A percentile compares a stretch with the other conserved stretches of the same genome.
These are phyloP conservation scores for Ophiosphaerella narmari DNA, from an alignment of 2,329 filamentous ascomycete genomes.

Conservation along the genomic window DNA sequence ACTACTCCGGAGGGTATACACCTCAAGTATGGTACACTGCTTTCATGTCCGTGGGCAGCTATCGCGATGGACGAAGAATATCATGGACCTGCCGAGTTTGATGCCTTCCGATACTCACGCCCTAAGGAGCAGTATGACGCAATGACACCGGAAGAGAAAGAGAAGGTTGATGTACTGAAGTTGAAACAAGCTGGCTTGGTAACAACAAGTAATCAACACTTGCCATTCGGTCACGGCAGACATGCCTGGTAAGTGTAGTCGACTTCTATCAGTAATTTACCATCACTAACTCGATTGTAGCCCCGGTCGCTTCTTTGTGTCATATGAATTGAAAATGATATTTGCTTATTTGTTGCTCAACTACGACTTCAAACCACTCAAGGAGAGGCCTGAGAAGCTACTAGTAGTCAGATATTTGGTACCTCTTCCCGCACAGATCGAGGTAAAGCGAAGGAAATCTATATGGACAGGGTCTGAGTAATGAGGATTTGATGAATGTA, in stretches of 20 bases:
- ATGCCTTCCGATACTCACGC: constrained; percentile 32
- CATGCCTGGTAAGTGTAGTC: constrained; percentile 47
- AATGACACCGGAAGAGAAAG: constrained; percentile 22
- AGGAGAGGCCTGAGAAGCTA: constrained; percentile 24
- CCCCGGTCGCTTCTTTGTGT: constrained; percentile 46
- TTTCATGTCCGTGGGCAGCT: constrained; percentile 24
- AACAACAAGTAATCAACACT: constrained; percentile 56
- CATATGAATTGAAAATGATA: constrained; percentile 46
- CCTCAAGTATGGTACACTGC: constrained; percentile 18
- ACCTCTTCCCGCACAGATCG: constrained; percentile 10
- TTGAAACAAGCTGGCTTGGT: constrained; percentile 57
- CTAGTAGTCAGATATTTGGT: constrained; percentile 19
- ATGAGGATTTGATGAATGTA: neutral
- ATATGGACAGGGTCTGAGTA: constrained; percentile 26
- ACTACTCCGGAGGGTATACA: constrained; percentile 71
- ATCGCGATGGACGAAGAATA: constrained; percentile 23
- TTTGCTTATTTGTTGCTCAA: constrained; percentile 44
- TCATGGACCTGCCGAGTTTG: constrained; percentile 20
- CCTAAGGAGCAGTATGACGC: constrained; percentile 24
- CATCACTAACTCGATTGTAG: constrained; percentile 17
- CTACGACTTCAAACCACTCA: constrained; percentile 42
- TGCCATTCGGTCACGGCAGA: constrained; percentile 63
- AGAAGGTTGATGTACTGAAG: constrained; percentile 18
- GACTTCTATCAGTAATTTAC: constrained; percentile 27
- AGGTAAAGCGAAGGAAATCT: constrained; percentile 12